Conservation (phyloP, 2,329 filamentous ascomycete species). For the Pestalotiopsis sp. region DNA sequence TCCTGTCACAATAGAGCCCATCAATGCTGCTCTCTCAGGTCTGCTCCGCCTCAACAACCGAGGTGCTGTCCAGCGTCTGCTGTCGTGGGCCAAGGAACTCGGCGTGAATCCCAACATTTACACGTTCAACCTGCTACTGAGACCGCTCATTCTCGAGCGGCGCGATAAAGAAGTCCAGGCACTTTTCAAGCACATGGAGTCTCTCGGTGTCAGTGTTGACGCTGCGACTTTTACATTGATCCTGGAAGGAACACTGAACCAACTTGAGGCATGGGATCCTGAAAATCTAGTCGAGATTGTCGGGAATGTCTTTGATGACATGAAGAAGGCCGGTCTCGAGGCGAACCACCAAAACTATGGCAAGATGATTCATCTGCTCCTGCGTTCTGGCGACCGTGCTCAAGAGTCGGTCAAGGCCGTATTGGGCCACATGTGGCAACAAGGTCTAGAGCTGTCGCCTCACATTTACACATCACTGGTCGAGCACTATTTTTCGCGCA, state of each 20-base stretch:
- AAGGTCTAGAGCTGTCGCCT: conserved; percentile 53
- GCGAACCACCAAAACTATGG: conserved; percentile 66
- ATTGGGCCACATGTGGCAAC: conserved; percentile 59
- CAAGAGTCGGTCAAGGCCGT: conserved; percentile 58
- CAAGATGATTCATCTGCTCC: conserved; percentile 67
- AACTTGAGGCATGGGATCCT: conserved; percentile 34
- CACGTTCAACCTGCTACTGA: conserved; percentile 71
- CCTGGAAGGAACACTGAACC: conserved; percentile 57
- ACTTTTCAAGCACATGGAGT: conserved; percentile 61
- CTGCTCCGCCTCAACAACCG: conserved; percentile 52
- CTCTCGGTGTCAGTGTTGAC: conserved; percentile 56
- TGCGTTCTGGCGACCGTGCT: conserved; percentile 43
- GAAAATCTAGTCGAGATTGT: conserved; percentile 54
- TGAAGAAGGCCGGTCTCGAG: conserved; percentile 56
- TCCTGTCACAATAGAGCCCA: conserved; percentile 60
- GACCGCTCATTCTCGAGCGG: conserved; percentile 53
- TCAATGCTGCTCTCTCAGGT: conserved; percentile 71
- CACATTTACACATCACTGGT: conserved; percentile 77
- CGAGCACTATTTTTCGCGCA: conserved; percentile 62
- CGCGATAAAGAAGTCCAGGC: conserved; percentile 46
- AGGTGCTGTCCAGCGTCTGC: conserved; percentile 50
- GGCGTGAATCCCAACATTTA: conserved; percentile 57
- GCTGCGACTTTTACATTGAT: conserved; percentile 73
- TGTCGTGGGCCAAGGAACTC: conserved; percentile 59
- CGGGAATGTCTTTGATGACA: conserved; percentile 36